These are phyloP conservation scores for Pseudohalonectria lignicola DNA, from an alignment of 2,329 filamentous ascomycete genomes.

Conservation along the genomic window DNA sequence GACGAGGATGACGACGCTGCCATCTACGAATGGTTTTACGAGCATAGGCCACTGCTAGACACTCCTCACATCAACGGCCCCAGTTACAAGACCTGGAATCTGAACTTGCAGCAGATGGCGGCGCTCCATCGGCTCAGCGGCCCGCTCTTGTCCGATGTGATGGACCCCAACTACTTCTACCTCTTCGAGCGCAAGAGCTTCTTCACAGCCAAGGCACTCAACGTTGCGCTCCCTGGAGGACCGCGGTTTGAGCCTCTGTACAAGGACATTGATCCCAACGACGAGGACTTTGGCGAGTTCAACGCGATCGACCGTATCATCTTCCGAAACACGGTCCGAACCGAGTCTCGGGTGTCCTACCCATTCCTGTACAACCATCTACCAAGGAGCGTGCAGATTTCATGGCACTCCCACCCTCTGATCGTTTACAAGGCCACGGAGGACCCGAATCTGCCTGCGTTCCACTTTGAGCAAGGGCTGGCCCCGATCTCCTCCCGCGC, in stretches of 20 bases:
- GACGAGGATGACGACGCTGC: slow-evolving; percentile 87
- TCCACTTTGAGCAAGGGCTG: slow-evolving; percentile 96
- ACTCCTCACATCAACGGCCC: slow-evolving; percentile 91
- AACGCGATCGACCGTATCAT: slow-evolving; percentile 99
- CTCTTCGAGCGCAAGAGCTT: slow-evolving; percentile 95
- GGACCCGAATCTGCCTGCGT: slow-evolving; percentile 81
- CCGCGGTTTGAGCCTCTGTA: slow-evolving; percentile 94
- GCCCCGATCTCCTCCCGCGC: slow-evolving; percentile 95
- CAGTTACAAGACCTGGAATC: slow-evolving; percentile 94
- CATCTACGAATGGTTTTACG: slow-evolving; percentile 96
- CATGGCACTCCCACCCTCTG: slow-evolving; percentile 91
- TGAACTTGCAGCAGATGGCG: slow-evolving; percentile 90
- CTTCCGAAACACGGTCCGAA: slow-evolving; percentile 88
- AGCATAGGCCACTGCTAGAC: slow-evolving; percentile 81
- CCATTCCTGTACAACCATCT: slow-evolving; percentile 95
- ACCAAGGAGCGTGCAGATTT: slow-evolving; percentile 83
- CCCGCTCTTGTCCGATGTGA: slow-evolving; percentile 80
- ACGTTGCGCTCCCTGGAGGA: slow-evolving; percentile 94
- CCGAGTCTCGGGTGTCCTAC: slow-evolving; percentile 89
- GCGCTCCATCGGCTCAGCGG: slow-evolving; percentile 85
- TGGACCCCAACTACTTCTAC: slow-evolving; percentile 96
- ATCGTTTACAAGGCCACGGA: slow-evolving; percentile 83
- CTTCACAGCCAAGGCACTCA: slow-evolving; percentile 89
- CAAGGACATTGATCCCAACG: slow-evolving; percentile 97
- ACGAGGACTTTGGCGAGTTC: slow-evolving; percentile 98